Conservation (phyloP, 2,329 filamentous ascomycete genomes). For the Cladosporium sp. region DNA sequence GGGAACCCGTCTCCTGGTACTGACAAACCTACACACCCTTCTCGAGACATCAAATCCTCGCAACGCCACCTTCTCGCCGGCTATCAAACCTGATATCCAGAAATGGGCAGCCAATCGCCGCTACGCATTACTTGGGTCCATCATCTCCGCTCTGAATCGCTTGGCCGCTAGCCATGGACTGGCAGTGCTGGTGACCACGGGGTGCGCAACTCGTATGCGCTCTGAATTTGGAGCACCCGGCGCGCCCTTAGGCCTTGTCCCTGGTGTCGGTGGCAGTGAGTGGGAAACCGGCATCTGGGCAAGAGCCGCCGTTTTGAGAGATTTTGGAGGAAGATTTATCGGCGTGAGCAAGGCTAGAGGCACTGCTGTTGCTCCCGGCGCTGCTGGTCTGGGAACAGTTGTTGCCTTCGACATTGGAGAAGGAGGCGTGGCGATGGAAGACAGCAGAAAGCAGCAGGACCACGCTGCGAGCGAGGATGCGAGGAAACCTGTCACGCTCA, state of each 20-base stretch:
- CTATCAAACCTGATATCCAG: constrained; percentile 40
- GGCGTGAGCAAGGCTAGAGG: constrained; percentile 44
- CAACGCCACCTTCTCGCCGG: constrained; percentile 22
- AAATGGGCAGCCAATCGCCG: constrained; percentile 47
- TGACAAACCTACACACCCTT: constrained; percentile 74
- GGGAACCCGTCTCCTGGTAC: constrained; percentile 64
- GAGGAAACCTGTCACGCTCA: constrained; percentile 9
- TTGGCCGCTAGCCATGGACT: constrained; percentile 69
- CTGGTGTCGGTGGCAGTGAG: constrained; percentile 67
- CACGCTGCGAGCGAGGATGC: not conserved
- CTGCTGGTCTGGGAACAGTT: constrained; percentile 42
- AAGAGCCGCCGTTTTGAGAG: constrained; percentile 72
- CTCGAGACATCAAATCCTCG: constrained; percentile 49
- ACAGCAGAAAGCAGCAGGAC: not conserved
- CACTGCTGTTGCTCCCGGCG: constrained; percentile 36
- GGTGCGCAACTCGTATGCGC: constrained; percentile 78
- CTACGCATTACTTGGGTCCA: constrained; percentile 62
- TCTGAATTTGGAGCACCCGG: constrained; percentile 26
- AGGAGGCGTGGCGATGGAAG: constrained; percentile 15
- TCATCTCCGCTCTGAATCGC: constrained; percentile 60
- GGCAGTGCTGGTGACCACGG: constrained; percentile 71
- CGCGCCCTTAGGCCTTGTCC: constrained; percentile 54
- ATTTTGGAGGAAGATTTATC: constrained; percentile 51
- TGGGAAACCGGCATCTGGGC: constrained; percentile 78
- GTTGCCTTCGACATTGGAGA: constrained; percentile 46